Conservation (phyloP, 1,139 yeast species). For the Pichia sp. region DNA sequence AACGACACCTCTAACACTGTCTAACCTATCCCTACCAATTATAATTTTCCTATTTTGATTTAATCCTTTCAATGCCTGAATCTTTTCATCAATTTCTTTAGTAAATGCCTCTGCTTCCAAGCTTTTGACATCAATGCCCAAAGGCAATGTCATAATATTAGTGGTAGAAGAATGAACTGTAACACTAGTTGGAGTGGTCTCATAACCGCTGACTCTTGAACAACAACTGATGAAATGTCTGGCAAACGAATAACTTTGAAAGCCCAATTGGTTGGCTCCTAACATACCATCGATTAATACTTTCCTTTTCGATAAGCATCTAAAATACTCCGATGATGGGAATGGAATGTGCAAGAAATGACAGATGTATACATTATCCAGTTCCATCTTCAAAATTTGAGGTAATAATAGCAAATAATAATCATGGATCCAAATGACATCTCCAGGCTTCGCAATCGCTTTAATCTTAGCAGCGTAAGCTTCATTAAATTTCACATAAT, state of each 20-base stretch:
- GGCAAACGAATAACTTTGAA: conserved; percentile 80
- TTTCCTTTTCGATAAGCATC: conserved; percentile 77
- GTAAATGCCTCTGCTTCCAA: conserved; percentile 53
- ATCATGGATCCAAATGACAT: conserved; percentile 92
- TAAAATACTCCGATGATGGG: conserved; percentile 92
- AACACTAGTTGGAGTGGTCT: conserved; percentile 50
- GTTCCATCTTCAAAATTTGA: conserved; percentile 72
- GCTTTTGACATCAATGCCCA: conserved; percentile 70
- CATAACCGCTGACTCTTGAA: conserved; percentile 71
- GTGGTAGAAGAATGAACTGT: conserved; percentile 72
- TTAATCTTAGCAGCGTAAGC: conserved; percentile 77
- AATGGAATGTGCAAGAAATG: conserved; percentile 84
- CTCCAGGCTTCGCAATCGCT: conserved; percentile 76
- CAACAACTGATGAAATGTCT: conserved; percentile 90
- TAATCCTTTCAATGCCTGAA: conserved; percentile 48
- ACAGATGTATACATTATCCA: conserved; percentile 76
- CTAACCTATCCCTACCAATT: conserved; percentile 77
- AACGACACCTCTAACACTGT: conserved; percentile 72
- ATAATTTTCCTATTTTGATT: conserved; percentile 71
- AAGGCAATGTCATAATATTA: conserved; percentile 67
- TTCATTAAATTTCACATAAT: conserved; percentile 84
- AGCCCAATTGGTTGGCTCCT: conserved; percentile 80
- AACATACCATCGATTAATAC: conserved; percentile 83
- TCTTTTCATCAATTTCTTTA: conserved; percentile 29
- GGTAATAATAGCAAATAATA: conserved; percentile 81